A percentile compares a stretch with the other conserved stretches of the same genome.
These are phyloP conservation scores for Pseudonitzschia multiseries DNA, from an alignment of 108 stramenopile genomes.

Conservation along the genomic window DNA sequence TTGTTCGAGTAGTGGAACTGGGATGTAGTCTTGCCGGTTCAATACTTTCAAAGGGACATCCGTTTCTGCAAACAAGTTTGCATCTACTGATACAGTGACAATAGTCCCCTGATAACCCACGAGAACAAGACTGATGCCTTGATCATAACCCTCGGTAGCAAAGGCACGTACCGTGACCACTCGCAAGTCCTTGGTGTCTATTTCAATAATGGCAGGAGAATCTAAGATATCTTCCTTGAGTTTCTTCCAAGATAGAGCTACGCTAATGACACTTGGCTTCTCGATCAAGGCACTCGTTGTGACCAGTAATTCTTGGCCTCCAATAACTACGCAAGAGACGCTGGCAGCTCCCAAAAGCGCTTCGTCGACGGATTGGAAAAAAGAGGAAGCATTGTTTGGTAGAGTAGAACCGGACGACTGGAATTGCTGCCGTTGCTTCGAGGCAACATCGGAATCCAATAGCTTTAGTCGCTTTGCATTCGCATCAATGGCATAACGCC, in stretches of 20 bases:
- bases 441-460: neutral
- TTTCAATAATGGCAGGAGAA: constrained; percentile 30
- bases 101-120: constrained; percentile 39
- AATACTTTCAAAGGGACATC: constrained; percentile 16
- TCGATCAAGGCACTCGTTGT: constrained; percentile 37
- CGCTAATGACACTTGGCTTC: constrained; percentile 23
- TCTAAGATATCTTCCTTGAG: constrained; percentile 10
- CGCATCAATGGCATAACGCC: constrained; percentile 33
- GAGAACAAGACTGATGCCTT: constrained; percentile 22
- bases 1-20: constrained; percentile 11
- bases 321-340: constrained; percentile 23
- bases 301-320: constrained; percentile 22
- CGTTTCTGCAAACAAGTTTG: constrained; percentile 20
- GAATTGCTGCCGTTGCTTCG: neutral
- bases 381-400: constrained; percentile 1
- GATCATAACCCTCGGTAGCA: neutral
- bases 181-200: constrained; percentile 25
- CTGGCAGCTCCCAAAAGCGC: constrained; percentile 38
- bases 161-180: constrained; percentile 20
- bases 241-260: constrained; percentile 27
- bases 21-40: constrained; percentile 22
- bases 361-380: constrained; percentile 15
- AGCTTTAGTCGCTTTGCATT: constrained; percentile 1
- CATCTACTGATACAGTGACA: constrained; percentile 12
- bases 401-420: neutral